Conservation (phyloP, 441 rosid species). For the Theobroma grandiflorum region DNA sequence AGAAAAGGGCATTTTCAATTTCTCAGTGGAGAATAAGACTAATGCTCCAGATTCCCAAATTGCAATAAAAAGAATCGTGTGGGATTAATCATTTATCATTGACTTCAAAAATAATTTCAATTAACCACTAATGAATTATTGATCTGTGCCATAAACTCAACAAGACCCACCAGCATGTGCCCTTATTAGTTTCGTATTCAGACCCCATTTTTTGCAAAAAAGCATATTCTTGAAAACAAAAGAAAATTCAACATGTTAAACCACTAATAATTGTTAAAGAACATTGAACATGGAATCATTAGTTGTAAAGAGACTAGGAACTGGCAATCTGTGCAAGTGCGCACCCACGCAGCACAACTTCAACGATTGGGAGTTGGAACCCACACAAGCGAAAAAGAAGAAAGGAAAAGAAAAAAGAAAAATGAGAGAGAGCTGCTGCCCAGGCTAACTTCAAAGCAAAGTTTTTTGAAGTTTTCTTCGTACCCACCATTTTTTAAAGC, state of each 20-base stretch:
- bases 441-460: background rate
- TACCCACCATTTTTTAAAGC: too few relatives aligned
- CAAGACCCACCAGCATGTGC: background rate
- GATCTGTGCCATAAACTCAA: background rate
- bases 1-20: background rate
- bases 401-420: background rate
- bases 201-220: background rate
- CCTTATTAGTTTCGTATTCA: background rate
- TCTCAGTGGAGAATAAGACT: constrained; percentile 5
- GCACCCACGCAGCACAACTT: background rate
- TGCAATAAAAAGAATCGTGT: background rate
- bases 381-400: background rate
- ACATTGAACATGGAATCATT: background rate
- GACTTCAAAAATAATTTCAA: background rate
- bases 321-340: background rate
- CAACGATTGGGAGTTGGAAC: background rate
- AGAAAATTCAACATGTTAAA: background rate
- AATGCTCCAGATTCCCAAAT: background rate
- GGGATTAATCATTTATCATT: background rate
- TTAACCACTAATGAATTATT: background rate
- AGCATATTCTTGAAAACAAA: background rate
- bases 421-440: background rate
- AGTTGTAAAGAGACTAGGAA: background rate
- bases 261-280: background rate
- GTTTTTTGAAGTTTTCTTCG: background rate